A percentile compares a stretch with the other conserved stretches of the same genome.
These are phyloP conservation scores for Arthrinium phaeospermum DNA, from an alignment of 2,329 filamentous ascomycete genomes.

Conservation along the genomic window DNA sequence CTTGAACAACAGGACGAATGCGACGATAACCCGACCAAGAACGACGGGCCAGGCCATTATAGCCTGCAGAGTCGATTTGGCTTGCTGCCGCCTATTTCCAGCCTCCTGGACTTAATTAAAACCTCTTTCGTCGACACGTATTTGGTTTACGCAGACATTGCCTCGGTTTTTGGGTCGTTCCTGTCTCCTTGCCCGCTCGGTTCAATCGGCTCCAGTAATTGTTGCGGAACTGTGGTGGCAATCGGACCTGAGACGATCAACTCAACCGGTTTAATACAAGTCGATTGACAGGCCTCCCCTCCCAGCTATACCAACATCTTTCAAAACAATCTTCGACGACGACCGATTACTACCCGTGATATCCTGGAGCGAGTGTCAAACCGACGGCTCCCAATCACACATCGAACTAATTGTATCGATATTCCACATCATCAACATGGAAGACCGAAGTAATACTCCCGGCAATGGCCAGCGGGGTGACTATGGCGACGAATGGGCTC, in stretches of 20 bases:
- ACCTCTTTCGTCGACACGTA: not conserved
- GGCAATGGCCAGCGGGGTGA: conserved; percentile 41
- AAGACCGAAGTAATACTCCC: conserved; percentile 30
- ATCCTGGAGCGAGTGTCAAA: not conserved
- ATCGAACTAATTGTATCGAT: not conserved
- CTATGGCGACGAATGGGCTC: conserved; percentile 76
- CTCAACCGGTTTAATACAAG: conserved; percentile 13
- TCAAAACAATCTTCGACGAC: not conserved
- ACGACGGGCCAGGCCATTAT: conserved; percentile 24
- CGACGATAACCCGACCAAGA: conserved; percentile 21
- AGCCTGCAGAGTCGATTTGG: conserved; percentile 21
- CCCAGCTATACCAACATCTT: not conserved
- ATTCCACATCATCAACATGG: conserved; percentile 31
- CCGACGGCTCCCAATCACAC: not conserved
- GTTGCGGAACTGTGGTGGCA: conserved; percentile 17
- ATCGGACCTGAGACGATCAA: conserved; percentile 13
- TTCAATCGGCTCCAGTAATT: conserved; percentile 15
- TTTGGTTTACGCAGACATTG: conserved; percentile 2
- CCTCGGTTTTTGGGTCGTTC: not conserved
- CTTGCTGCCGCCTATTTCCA: conserved; percentile 8
- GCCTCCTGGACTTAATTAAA: not conserved
- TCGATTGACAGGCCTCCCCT: conserved; percentile 3
- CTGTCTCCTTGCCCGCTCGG: not conserved
- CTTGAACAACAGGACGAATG: conserved; percentile 21
- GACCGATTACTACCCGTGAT: not conserved